These are phyloP conservation scores for Lenzites betulinus DNA, from an alignment of 768 basidiomycete species.

Conservation along the genomic window DNA sequence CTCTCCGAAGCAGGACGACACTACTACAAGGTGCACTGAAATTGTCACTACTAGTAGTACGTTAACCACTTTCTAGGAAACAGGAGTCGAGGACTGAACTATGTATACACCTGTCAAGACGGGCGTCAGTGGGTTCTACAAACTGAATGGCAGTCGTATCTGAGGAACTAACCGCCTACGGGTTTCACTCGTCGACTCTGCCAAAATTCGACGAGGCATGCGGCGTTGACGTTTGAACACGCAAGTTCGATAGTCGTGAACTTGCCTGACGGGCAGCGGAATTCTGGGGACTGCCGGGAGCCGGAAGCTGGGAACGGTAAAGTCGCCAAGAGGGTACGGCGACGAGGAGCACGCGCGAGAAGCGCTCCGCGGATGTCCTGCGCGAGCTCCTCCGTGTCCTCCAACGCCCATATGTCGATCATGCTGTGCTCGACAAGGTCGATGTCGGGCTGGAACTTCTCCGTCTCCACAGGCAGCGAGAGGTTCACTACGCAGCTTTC, in stretches of 20 bases:
- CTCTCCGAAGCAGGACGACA: too few species aligned
- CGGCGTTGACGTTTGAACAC: neutral
- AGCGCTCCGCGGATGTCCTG: neutral
- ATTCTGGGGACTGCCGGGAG: constrained; percentile 1
- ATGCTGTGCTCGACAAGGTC: neutral
- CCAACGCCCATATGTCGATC: constrained; percentile 21
- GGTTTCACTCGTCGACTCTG: constrained; percentile 11
- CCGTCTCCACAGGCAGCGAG: neutral
- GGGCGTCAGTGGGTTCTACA: neutral
- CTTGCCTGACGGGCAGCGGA: constrained; percentile 12
- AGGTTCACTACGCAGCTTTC: constrained; percentile 17
- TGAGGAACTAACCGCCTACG: constrained; percentile 1
- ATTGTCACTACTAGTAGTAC: too few species aligned
- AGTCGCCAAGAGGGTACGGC: constrained; percentile 14
- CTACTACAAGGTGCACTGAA: too few species aligned
- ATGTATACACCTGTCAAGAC: neutral
- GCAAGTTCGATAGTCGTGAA: constrained; percentile 18
- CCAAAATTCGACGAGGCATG: constrained; percentile 20
- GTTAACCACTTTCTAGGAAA: too few species aligned
- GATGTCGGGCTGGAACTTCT: constrained; percentile 3
- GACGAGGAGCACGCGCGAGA: constrained; percentile 5
- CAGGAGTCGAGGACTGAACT: neutral
- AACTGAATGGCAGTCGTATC: neutral
- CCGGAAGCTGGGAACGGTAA: neutral
- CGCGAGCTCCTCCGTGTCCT: constrained; percentile 9